Conservation (phyloP, 805 yeast species). For the Yamadazyma paraphyllophila region DNA sequence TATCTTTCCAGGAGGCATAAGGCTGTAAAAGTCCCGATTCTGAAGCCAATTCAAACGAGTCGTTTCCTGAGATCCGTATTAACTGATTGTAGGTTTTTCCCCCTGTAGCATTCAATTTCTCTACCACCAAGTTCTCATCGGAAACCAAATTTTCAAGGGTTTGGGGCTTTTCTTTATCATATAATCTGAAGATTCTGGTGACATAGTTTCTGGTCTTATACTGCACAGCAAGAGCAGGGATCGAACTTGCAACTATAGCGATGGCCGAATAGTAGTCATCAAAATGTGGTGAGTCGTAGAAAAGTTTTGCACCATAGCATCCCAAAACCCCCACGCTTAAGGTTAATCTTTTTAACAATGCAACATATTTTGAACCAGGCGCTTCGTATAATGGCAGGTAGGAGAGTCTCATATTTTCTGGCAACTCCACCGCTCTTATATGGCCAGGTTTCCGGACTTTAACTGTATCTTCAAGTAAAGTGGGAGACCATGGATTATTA, state of each 20-base stretch:
- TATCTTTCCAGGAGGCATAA: conserved; percentile 39
- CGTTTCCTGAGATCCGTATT: conserved; percentile 43
- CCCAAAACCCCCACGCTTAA: conserved; percentile 62
- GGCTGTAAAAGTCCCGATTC: conserved; percentile 19
- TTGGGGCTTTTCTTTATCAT: conserved; percentile 61
- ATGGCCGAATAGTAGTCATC: conserved; percentile 47
- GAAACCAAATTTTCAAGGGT: conserved; percentile 57
- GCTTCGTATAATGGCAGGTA: conserved; percentile 63
- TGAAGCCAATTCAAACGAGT: conserved; percentile 32
- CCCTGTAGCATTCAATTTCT: conserved; percentile 67
- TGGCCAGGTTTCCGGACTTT: conserved; percentile 42
- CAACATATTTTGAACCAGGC: conserved; percentile 60
- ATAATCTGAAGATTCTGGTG: conserved; percentile 66
- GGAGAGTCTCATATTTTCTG: conserved; percentile 51
- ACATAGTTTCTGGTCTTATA: conserved; percentile 66
- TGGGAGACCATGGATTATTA: conserved; percentile 48
- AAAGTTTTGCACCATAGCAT: conserved; percentile 58
- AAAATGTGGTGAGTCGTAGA: conserved; percentile 53
- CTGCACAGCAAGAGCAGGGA: conserved; percentile 51
- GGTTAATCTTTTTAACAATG: conserved; percentile 60
- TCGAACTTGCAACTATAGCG: conserved; percentile 47
- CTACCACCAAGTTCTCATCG: conserved; percentile 66
- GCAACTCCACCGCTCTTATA: conserved; percentile 44
- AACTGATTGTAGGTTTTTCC: conserved; percentile 61
- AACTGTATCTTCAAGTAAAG: conserved; percentile 42